A percentile compares a stretch with the other conserved stretches of the same genome.
Evolutionary conservation across 148 eudicot species (phyloP).

Genomic region (Beta vulgaris): DNA sequence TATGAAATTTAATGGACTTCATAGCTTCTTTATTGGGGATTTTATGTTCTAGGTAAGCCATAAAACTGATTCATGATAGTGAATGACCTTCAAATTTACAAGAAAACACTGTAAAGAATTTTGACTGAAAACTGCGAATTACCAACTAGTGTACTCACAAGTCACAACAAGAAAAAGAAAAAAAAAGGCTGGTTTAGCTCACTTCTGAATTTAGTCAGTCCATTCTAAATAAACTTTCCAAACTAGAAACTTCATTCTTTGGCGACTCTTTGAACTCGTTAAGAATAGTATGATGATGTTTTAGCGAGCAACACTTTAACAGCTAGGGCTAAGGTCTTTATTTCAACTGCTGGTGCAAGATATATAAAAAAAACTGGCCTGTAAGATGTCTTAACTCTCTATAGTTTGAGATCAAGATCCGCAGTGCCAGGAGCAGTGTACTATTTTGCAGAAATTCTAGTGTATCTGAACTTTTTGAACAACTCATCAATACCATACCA

Average conservation of each 20-base stretch:
- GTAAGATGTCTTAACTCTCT: neutral
- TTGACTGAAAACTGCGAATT: too few species aligned
- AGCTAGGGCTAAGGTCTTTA: neutral
- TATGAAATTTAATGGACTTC: neutral
- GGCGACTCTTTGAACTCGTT: neutral
- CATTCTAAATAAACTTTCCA: too few species aligned
- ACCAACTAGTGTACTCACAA: too few species aligned
- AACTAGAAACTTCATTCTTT: neutral
- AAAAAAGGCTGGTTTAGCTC: too few species aligned
- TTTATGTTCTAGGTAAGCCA: neutral
- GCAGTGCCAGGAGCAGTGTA: neutral
- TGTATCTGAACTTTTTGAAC: constrained; percentile 5
- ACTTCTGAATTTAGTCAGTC: too few species aligned
- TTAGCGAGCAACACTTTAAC: neutral
- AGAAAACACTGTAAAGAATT: too few species aligned
- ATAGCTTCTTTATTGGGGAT: neutral
- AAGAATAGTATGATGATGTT: neutral
- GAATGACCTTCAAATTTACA: neutral
- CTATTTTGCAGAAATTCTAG: neutral
- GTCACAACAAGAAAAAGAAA: too few species aligned
- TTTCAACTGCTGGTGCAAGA: neutral
- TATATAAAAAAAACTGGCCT: neutral
- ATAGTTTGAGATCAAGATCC: neutral
- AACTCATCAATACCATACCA: too few species aligned
- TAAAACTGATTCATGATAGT: neutral